Base-by-base conservation (phyloP, 176 grass and related monocot genomes). In the Oryza punctata region DNA sequence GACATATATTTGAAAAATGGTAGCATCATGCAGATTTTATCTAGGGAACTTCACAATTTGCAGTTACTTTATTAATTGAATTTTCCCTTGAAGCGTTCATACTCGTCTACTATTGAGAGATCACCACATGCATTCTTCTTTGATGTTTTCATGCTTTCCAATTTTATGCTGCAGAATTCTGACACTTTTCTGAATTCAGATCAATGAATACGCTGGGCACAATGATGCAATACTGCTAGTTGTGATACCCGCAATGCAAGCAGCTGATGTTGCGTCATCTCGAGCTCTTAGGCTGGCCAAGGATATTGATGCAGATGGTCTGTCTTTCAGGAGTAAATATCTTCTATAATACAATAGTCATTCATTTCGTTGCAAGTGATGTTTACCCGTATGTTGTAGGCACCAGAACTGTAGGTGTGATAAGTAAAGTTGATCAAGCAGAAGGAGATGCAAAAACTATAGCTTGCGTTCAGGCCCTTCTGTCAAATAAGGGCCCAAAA, bases 401-500 rank as follows among this genome's bases (percentile, higher is more conserved):
- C 35, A 95, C 93, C n/a, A 93, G 96, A 91, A 98, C 96, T 72
- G 71, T 98, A 37, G 95, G 95, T 77, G 89, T 98, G 41, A 77
- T 98, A 85, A 95, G 95, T 87, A 98, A 98, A 87, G 43, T 97
- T 37, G 94, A 97, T 89, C 94, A 97, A 83, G 91, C 85, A 87
- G 49, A 73, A 29, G 91, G 89, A 84, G 94, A 97, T 68, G 81
- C 76, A 14, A 97, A 97, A 87, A 90, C 86, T 78, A 78, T 97
- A 69, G 87, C 89, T 44, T 93, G 89, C 50, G 94, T 91, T 82
- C 84, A 94, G 79, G 89, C 94, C 69, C 92, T 97, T 77, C 80
- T 97, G 66, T 47, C 61, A 1, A 89, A 87, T 81, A 93, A 97
- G 76, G 94, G 94, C 19, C 94, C 94, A 13, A 90, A 87, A 89